Base-by-base conservation (phyloP, 176 grass and related monocot genomes). In the bread wheat (Triticum aestivum) region DNA sequence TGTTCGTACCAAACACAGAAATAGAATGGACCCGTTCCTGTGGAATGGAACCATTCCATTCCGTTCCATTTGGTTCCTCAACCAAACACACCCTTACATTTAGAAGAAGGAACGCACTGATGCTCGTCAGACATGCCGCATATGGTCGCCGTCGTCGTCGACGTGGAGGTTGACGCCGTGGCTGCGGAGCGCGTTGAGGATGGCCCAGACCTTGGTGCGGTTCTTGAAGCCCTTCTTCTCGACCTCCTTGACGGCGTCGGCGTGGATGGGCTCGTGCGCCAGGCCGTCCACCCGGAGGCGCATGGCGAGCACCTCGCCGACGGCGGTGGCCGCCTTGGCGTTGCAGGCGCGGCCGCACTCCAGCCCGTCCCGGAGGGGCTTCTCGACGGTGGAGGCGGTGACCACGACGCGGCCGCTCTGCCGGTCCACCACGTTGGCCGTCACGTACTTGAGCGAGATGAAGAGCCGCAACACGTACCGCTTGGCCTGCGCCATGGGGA, bases 381-480 rank as follows among this genome's bases (percentile, higher is more conserved):
- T 95, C 93, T 98, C 96, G 39, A 94, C 77, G 8, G 96, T 92
- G 35, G 96, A 98, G 2, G 93, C 96, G 11, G 88, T 92, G 24
- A 70, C 92, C 78, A 90, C 88, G 26, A 98, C 87, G 32, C 86
- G 84, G 9, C 96, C 93, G 84, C 81, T 87, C 81, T 88, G 92
- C 64, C 96, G 90, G 80, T 98, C 96, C 73, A 92, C 87, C 74
- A 98, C 90, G 75, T 98, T 98, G n/a, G 93, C 96, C 44, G 96
- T 94, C 39, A 98, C 90, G 86, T 92, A 90, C 91, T 98, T 98
- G 88, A 98, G 96, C 21, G 93, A 95, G 77, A 98, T 98, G 91
- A 98, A 98, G 26, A 98, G 91, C 11, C 96, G 90, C 65, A 98
- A 79, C 61, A 98, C 96, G 79, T 95, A 98, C 26, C 96, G 56